phyloP scores from a whole-genome alignment of 169 alveolate species.

The Plasmodium fragile region DNA sequence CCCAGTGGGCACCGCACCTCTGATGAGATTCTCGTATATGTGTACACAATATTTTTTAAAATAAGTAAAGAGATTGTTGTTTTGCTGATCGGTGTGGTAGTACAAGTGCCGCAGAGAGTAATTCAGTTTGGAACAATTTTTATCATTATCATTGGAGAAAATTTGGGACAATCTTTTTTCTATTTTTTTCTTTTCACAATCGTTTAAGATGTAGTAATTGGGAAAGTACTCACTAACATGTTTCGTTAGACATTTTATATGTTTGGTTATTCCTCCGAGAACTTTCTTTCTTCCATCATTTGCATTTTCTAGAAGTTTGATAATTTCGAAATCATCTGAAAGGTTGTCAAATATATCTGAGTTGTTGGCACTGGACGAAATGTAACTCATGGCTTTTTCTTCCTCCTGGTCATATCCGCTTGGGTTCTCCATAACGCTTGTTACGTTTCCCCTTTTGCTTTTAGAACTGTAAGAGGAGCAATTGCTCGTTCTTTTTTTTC shows the following conservation, averaged over 20 bases:
- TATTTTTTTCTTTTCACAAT: constrained; percentile 26
- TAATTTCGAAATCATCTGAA: constrained; percentile 76
- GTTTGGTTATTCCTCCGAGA: constrained; percentile 63
- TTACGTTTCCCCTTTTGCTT: neutral
- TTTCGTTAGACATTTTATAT: constrained; percentile 68
- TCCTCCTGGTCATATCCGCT: neutral
- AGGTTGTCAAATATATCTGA: constrained; percentile 61
- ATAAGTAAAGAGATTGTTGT: constrained; percentile 34
- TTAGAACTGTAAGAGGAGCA: neutral
- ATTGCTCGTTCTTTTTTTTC: neutral
- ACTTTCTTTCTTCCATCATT: constrained; percentile 17
- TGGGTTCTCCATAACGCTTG: constrained; percentile 2
- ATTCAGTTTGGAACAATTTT: neutral
- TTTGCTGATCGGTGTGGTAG: constrained; percentile 9
- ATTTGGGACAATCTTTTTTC: constrained; percentile 54
- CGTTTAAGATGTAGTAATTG: constrained; percentile 49
- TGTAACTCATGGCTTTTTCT: constrained; percentile 19
- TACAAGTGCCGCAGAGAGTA: neutral
- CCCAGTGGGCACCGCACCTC: neutral
- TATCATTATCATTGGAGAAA: constrained; percentile 11
- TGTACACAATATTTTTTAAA: constrained; percentile 60
- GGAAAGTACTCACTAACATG: constrained; percentile 75
- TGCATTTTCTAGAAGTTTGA: constrained; percentile 47
- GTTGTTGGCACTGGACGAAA: constrained; percentile 44
- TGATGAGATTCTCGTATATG: neutral